Base-by-base conservation (phyloP, 75 land plant species). In the Ceratopteris richardii region DNA sequence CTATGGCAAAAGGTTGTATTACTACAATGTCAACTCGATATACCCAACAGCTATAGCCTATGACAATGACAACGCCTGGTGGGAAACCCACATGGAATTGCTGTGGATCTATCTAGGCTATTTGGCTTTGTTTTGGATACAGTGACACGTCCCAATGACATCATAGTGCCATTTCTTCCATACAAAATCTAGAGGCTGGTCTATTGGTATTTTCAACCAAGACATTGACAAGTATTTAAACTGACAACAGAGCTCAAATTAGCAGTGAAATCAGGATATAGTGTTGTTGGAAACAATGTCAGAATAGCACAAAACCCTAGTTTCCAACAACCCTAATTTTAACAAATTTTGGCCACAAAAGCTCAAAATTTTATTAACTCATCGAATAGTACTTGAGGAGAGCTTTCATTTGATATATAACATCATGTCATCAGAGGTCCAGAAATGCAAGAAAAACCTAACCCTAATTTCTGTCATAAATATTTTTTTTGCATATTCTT, bases 11-110 rank as follows among this genome's bases (percentile, higher is more conserved):
- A 62, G 51, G 14, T 2, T 62, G 19, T 62, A 47, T 23, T 62
- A 62, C 39, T 62, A 62, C n/a, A 39, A 62, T 20, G 65, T 62
- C 0, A 62, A 50, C 65, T 62, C 65, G 1, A 48, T 62, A 62
- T 62, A 62, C 29, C 65, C n/a, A n/a, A n/a, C n/a, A n/a, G n/a
- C n/a, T 54, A 7, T 50, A 62, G 29, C 31, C 51, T 21, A 62
- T 62, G 65, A 62, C 47, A 62, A 27, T 36, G 6, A 7, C 55
- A 30, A 62, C 48, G 58, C 40, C 27, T 6, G 24, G 54, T 6
- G 65, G 54, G 22, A 11, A 1, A 10, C 56, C 51, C 2, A 31
- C 41, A 2, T 60, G 51, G 44, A n/a, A n/a, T n/a, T n/a, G 23
- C 23, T 60, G 62, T 22, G 13, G 29, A 44, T 39, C 41, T 60